phyloP scores from a whole-genome alignment of 441 rosid species.

The Macaranga tanarius region DNA sequence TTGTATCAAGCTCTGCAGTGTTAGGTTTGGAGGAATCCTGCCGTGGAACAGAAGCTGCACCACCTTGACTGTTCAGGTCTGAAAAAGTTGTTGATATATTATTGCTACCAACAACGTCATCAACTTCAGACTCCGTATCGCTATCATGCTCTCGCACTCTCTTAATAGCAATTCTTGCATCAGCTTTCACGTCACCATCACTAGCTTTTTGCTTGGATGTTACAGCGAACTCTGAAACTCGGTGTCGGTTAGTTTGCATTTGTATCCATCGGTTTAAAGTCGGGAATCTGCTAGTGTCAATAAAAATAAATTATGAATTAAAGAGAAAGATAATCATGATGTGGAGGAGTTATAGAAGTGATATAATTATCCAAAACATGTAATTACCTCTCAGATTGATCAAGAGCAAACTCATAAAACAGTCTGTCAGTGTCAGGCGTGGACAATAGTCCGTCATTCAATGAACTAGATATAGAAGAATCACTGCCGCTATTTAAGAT shows the following conservation, averaged over 20 bases:
- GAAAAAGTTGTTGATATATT: constrained; percentile 39
- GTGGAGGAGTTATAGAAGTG: constrained; percentile 12
- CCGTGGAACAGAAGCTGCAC: constrained; percentile 39
- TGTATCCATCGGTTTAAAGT: constrained; percentile 99
- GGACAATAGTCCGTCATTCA: constrained; percentile 59
- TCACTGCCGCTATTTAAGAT: constrained; percentile 76
- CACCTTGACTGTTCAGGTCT: constrained; percentile 47
- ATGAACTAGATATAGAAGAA: constrained; percentile 68
- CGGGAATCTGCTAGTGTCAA: constrained; percentile 63
- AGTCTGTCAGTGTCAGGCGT: constrained; percentile 76
- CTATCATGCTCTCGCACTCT: constrained; percentile 77
- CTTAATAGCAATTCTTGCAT: constrained; percentile 65
- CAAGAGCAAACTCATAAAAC: constrained; percentile 97
- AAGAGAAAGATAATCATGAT: constrained; percentile 23
- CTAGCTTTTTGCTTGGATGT: constrained; percentile 58
- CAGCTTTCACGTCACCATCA: constrained; percentile 51
- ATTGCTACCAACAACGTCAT: constrained; percentile 46
- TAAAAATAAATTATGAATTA: constrained; percentile 22
- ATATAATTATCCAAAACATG: constrained; percentile 22
- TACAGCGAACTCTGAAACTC: constrained; percentile 91
- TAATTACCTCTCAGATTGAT: constrained; percentile 95
- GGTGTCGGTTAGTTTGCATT: constrained; percentile 95
- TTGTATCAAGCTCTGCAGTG: constrained; percentile 50
- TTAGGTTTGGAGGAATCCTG: constrained; percentile 45
- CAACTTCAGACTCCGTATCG: constrained; percentile 79